phyloP scores from a whole-genome alignment of 768 basidiomycete genomes.

The Lepiota subincarnata region DNA sequence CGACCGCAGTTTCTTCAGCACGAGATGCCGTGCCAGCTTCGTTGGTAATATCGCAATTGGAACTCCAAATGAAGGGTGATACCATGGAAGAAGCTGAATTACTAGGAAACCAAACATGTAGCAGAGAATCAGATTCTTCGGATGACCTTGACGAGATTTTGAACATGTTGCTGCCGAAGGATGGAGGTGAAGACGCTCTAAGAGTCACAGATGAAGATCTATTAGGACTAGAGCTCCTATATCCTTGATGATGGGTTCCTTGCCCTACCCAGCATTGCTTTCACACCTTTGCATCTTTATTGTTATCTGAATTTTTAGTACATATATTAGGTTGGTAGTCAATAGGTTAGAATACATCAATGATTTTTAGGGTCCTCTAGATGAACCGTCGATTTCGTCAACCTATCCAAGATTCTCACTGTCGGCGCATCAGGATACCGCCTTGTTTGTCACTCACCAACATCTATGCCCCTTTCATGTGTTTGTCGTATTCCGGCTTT shows the following conservation, averaged over 20 bases:
- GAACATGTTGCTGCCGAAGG: constrained; percentile 4
- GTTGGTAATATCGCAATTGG: too few relatives aligned
- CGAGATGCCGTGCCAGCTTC: too few relatives aligned
- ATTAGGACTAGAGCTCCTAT: constrained; percentile 1
- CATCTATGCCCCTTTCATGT: background rate
- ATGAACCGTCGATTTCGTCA: background rate
- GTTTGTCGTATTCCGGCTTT: background rate
- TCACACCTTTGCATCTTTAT: background rate
- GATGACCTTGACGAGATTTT: constrained; percentile 1
- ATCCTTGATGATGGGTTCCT: background rate
- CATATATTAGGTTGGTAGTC: background rate
- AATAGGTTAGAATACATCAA: background rate
- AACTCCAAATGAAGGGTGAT: too few relatives aligned
- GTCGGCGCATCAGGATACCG: too few relatives aligned
- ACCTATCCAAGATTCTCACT: too few relatives aligned
- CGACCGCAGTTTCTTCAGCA: too few relatives aligned
- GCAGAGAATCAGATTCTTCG: background rate
- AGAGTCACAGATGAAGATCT: constrained; percentile 1
- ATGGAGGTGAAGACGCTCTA: background rate
- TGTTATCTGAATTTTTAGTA: background rate
- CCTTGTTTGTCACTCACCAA: background rate
- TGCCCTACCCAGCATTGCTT: background rate
- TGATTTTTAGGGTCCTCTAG: background rate
- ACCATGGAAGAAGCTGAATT: background rate
- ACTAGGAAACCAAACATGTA: background rate